Conservation (phyloP, 2,329 filamentous ascomycete genomes). For the Pseudogymnoascus sp. region DNA sequence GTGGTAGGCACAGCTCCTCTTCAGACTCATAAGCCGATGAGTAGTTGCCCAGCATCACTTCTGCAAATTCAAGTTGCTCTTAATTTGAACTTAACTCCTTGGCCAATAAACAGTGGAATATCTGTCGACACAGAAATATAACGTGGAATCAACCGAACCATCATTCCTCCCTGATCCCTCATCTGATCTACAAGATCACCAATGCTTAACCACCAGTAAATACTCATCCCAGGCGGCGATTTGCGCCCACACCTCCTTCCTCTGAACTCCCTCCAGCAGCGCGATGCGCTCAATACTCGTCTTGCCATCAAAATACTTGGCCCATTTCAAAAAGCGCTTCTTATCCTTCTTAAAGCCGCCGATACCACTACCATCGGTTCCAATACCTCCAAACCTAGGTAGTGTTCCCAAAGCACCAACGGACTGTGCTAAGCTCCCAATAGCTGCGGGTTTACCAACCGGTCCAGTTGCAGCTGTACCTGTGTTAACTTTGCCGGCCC, state of each 20-base stretch:
- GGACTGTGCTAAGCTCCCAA: constrained; percentile 11
- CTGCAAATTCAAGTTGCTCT: background rate
- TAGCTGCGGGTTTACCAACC: background rate
- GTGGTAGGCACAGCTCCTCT: background rate
- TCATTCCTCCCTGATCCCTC: background rate
- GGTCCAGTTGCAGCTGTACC: background rate
- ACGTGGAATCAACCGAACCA: background rate
- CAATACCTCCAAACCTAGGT: background rate
- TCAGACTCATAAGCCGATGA: background rate
- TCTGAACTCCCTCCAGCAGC: constrained; percentile 76
- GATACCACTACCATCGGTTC: background rate
- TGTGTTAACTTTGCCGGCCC: background rate
- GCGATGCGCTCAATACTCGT: constrained; percentile 80
- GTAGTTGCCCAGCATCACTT: background rate
- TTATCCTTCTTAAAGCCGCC: constrained; percentile 40
- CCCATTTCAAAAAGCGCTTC: constrained; percentile 59
- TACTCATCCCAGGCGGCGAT: constrained; percentile 59
- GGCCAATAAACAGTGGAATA: background rate
- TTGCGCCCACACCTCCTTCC: constrained; percentile 68
- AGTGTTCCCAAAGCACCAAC: background rate
- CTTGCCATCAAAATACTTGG: constrained; percentile 81
- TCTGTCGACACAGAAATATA: background rate
- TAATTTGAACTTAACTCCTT: background rate
- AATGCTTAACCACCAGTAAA: constrained; percentile 59
- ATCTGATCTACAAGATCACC: constrained; percentile 36